Base-by-base conservation (phyloP, 1,284 basidiomycete species). In the Trametes hirsuta region DNA sequence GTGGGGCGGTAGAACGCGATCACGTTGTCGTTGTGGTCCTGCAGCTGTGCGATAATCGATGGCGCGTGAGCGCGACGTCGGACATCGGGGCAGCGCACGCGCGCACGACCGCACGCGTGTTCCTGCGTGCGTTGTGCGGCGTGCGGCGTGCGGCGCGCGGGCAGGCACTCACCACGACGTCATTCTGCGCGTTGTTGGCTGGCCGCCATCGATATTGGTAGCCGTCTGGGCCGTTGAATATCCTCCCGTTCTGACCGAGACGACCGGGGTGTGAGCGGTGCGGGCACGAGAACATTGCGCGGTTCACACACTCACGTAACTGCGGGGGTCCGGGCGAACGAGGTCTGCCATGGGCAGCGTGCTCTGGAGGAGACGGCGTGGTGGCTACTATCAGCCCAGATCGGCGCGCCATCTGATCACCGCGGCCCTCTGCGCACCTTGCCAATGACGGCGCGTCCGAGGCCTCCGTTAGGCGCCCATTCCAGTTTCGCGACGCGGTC, bases 401-500 rank as follows among this genome's bases (percentile, higher is more conserved):
- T 61, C 64, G 64, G 58, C 51, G 58, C 58, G 50, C 55, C 62
- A 67, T 67, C 64, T 61, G 63, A 68, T 65, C 63, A 54, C 35
- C 55, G 47, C 46, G 30, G 56, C 36, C 35, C 46, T 59, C 58
- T 53, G 68, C 70, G 64, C 66, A 90, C 91, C 81, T 91, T 92
- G 70, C 90, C 91, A 70, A 93, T 90, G 66, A 89, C 80, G 66
- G 89, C 86, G 68, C 91, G 90, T 65, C 91, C 91, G 58, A 93
- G 86, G 57, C 87, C 85, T 61, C 90, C 91, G 67, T 84, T 89
- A 54, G 84, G 77, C 55, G 87, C 83, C 91, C 91, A 94, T 74
- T 94, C 91, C 61, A 94, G 83, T 76, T 87, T 91, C 66, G 91
- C 91, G 67, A 93, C 87, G 47, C 89, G 85, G 73, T 93, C 91